Base-by-base conservation (phyloP, 2,329 filamentous ascomycete genomes). In the Esteya vermicola region DNA sequence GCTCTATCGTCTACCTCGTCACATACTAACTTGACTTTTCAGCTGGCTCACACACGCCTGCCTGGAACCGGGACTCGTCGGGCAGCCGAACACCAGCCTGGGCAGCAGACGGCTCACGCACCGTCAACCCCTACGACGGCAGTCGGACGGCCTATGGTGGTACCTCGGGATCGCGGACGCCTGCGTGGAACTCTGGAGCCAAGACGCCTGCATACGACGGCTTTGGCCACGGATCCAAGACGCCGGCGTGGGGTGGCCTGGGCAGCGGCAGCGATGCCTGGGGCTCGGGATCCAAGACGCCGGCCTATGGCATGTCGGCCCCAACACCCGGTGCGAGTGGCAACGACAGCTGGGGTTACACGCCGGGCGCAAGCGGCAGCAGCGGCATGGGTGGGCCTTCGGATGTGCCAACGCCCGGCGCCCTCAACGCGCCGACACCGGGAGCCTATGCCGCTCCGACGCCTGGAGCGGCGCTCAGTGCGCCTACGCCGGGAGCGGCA, bases 91-190 rank as follows among this genome's bases (percentile, higher is more conserved):
- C 81, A 0, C 81, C 81, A 1, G 78, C 77, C 3, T 85, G 81
- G 78, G 68, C 43, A 0, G 46, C 68, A 18, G 75, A 81, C 51
- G 78, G 78, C 7, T 79, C 75, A 4, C 67, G 75, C 34, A 80
- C 75, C 12, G 72, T 74, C 45, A 79, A 80, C 53, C 78, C 79
- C 2, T 83, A 84, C 50, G 79, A 81, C 49, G 81, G 81, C 44
- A 80, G 63, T 54, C 77, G 78, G 34, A 88, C 85, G 14, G 75
- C 84, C 2, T 93, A 93, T 51, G 85, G 85, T n/a, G n/a, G n/a
- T n/a, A n/a, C n/a, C 16, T 69, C 71, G 19, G 77, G 78, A 23
- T 70, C 71, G 36, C 75, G 82, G 39, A 86, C 81, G 1, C 81
- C 81, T 8, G 81, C 80, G 6, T 88, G 82, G 82, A 78, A 79